A percentile compares a stretch with the other conserved stretches of the same genome.
Conservation (phyloP, 2,329 filamentous ascomycete species). For the Trichoderma koningiopsis region DNA sequence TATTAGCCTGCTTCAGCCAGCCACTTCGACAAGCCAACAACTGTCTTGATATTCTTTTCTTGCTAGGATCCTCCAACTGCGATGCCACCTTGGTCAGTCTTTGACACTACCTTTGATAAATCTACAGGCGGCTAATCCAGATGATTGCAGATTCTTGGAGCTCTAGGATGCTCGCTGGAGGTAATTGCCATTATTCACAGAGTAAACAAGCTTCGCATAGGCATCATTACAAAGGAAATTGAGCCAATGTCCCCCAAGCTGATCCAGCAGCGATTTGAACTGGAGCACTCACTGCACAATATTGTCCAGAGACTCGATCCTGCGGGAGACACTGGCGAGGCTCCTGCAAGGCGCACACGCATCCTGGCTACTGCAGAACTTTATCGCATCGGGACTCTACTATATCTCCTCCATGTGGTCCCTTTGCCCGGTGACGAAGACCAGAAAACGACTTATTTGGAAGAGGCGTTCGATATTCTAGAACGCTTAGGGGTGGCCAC, state of each 20-base stretch:
- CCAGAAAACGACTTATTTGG: constrained; percentile 32
- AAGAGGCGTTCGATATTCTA: constrained; percentile 43
- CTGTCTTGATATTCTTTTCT: constrained; percentile 20
- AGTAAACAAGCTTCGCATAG: constrained; percentile 42
- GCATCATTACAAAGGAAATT: constrained; percentile 11
- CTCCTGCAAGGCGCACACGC: constrained; percentile 37
- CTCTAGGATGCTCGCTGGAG: constrained; percentile 50
- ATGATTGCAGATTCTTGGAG: constrained; percentile 47
- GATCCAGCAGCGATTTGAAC: constrained; percentile 28
- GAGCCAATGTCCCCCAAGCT: constrained; percentile 26
- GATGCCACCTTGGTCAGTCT: constrained; percentile 25
- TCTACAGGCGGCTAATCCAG: background rate
- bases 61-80: constrained; percentile 16
- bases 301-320: constrained; percentile 26
- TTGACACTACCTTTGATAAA: background rate
- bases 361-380: constrained; percentile 50
- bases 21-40: constrained; percentile 29
- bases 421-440: constrained; percentile 27
- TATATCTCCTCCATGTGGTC: constrained; percentile 46
- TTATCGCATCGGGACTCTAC: constrained; percentile 51
- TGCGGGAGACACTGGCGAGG: constrained; percentile 30
- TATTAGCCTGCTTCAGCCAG: constrained; percentile 48
- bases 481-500: constrained; percentile 45
- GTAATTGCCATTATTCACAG: constrained; percentile 48
- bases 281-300: constrained; percentile 23